Conservation (phyloP, 768 basidiomycete species). For the Piloderma croceum region DNA sequence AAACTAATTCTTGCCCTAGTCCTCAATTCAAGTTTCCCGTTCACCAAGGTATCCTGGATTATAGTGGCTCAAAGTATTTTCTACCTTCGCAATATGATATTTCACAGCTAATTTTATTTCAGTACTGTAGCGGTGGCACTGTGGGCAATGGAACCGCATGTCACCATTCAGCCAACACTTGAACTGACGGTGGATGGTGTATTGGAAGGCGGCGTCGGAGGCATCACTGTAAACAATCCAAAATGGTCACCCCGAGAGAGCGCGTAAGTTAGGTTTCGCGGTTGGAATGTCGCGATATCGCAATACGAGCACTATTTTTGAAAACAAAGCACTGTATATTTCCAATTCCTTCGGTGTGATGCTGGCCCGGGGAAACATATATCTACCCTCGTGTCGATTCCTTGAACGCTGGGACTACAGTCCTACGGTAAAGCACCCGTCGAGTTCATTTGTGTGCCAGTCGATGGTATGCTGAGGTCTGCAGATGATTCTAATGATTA, state of each 20-base stretch:
- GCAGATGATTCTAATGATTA: no score
- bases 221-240: slow-evolving; percentile 54
- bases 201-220: slow-evolving; percentile 63
- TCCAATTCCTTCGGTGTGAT: no score
- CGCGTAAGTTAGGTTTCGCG: no score
- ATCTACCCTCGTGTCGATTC: no score
- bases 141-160: slow-evolving; percentile 56
- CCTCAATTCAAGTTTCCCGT: slow-evolving; percentile 82
- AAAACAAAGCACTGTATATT: no score
- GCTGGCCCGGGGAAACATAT: no score
- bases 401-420: no score
- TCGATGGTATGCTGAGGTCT: no score
- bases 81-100: neutral
- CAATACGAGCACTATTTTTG: no score
- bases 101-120: neutral
- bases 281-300: no score
- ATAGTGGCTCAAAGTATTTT: slow-evolving; percentile 63
- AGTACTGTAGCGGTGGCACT: slow-evolving; percentile 59
- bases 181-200: slow-evolving; percentile 49
- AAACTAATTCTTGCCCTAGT: slow-evolving; percentile 27
- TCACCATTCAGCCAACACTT: slow-evolving; percentile 45
- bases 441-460: no score
- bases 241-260: slow-evolving; percentile 45
- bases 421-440: no score
- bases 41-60: slow-evolving; percentile 74